These are phyloP conservation scores for Aureobasidium sp. DNA, from an alignment of 2,329 filamentous ascomycete species.

Conservation along the genomic window DNA sequence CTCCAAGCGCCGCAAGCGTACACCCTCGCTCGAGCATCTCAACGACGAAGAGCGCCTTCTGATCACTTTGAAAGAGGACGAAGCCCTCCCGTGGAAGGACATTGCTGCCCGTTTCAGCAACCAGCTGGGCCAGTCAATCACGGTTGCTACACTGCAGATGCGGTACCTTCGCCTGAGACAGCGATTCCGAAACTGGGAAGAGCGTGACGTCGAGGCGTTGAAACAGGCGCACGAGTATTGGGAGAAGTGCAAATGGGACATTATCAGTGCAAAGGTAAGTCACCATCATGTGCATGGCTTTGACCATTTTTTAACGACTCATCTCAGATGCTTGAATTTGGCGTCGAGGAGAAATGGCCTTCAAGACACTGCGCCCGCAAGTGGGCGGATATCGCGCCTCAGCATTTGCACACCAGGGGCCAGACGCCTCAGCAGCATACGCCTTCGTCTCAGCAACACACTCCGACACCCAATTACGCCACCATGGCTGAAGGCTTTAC, in stretches of 20 bases:
- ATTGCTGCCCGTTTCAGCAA: conserved; percentile 45
- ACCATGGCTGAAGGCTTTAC: neutral
- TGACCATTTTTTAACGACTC: neutral
- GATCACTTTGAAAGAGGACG: conserved; percentile 46
- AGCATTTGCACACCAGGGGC: conserved; percentile 7
- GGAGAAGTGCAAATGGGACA: conserved; percentile 48
- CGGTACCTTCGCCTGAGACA: conserved; percentile 46
- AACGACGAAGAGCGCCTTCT: conserved; percentile 46
- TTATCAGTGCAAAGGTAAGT: conserved; percentile 45
- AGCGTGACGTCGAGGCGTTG: conserved; percentile 44
- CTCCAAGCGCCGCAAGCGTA: conserved; percentile 37
- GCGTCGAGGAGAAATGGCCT: conserved; percentile 45
- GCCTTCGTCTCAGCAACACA: conserved; percentile 13
- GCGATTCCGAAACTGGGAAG: conserved; percentile 45
- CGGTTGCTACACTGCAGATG: conserved; percentile 48
- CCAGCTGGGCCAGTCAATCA: conserved; percentile 41
- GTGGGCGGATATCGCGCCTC: conserved; percentile 41
- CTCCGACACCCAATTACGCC: conserved; percentile 1
- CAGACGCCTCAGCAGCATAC: conserved; percentile 18
- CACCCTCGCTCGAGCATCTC: conserved; percentile 30
- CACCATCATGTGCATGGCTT: neutral
- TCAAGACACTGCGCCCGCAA: conserved; percentile 44
- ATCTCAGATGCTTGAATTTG: conserved; percentile 45
- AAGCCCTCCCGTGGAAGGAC: conserved; percentile 49
- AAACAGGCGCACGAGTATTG: conserved; percentile 47